phyloP scores from a whole-genome alignment of 176 grass and related monocot species.

The Lolium multiflorum region DNA sequence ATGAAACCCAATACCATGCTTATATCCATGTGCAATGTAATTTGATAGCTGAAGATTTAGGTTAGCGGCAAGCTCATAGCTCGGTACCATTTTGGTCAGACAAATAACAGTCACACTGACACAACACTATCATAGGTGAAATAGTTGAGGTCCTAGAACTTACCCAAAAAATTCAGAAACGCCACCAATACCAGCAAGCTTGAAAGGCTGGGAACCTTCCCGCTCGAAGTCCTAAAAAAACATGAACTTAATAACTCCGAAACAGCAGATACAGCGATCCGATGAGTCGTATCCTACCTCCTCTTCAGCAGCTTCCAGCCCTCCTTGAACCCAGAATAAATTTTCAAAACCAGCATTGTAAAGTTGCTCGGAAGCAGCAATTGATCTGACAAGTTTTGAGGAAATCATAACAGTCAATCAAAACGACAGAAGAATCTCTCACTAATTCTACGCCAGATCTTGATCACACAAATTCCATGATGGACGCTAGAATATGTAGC shows the following conservation, averaged over 20 bases:
- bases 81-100: slow-evolving; percentile 5
- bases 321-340: slow-evolving; percentile 99
- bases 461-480: background rate
- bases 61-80: slow-evolving; percentile 4
- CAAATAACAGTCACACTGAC: slow-evolving; percentile 6
- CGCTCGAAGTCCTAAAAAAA: slow-evolving; percentile 72
- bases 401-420: background rate
- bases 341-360: slow-evolving; percentile 84
- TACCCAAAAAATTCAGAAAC: slow-evolving; percentile 96
- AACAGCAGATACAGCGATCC: background rate
- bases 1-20: slow-evolving; percentile 3
- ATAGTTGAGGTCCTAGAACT: slow-evolving; percentile 25
- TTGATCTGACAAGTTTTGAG: slow-evolving; percentile 57
- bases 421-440: background rate
- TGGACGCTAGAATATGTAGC: background rate
- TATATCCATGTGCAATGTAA: background rate
- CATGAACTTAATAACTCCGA: background rate
- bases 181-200: slow-evolving; percentile 89
- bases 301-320: slow-evolving; percentile 90
- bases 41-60: background rate
- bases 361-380: slow-evolving; percentile 91
- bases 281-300: slow-evolving; percentile 67
- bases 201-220: slow-evolving; percentile 90
- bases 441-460: slow-evolving; percentile 10
- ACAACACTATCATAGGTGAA: background rate